Base-by-base conservation (phyloP, 2,329 filamentous ascomycete genomes). In the Monosporascus sp. region DNA sequence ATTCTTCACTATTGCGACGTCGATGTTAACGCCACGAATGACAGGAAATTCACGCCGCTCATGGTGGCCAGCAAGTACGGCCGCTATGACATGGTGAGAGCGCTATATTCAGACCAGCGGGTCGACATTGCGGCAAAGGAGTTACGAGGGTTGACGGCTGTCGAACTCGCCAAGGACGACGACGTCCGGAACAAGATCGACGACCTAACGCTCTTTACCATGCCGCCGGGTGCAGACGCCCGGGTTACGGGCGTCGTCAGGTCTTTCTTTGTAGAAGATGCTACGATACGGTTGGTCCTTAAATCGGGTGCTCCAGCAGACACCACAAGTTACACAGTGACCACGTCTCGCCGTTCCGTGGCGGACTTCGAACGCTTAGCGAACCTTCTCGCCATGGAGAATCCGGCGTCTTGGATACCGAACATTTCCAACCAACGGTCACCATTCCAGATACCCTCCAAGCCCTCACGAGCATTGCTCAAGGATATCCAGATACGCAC, bases 1-100 rank as follows among this genome's bases (percentile, higher is more conserved):
- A 87, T 97, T 41, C 75, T 99, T 37, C 81, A 88, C 52, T 82
- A 87, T 55, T 96, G 92, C 70, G 94, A 99, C 61, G 88, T 91
- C n/a, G 91, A 99, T 65, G 89, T 93, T 52, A 99, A 99, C 70
- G 92, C 93, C 8, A 88, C 87, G 8, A 99, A 99, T 65, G 92
- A 97, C 62, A 96, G 90, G 72, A 87, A 84, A 47, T 97, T 99
- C 66, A 99, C 95, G 0, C 87, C 94, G 2, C 77, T 99, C 52
- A 99, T 99, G 94, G 88, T 99, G 57, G 93, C 93, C 7, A 97
- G 93, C 79, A 99, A 99, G 69, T 99, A 97, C 66, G 94, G 94
- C 37, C 84, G 94, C 57, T 88, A 96, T 51, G 94, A 97, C 63
- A 90, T 96, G 77, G 93, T 99, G 18, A 81, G 92, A 54, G 85